phyloP scores from a whole-genome alignment of 2,329 filamentous ascomycete genomes.

The Didymella segeticola region DNA sequence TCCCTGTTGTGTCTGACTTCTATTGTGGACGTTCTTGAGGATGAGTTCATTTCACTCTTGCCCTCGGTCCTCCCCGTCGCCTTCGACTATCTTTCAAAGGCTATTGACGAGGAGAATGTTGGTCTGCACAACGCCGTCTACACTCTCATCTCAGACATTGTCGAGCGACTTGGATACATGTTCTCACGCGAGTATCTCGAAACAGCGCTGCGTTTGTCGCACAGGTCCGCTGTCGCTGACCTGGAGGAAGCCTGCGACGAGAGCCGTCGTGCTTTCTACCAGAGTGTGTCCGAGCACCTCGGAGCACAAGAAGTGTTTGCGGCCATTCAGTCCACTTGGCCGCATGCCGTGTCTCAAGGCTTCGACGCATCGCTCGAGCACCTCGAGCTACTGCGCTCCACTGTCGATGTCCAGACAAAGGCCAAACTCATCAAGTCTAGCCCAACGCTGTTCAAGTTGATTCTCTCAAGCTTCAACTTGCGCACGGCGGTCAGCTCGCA shows the following conservation, averaged over 20 bases:
- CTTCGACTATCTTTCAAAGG: conserved; percentile 72
- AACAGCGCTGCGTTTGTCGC: conserved; percentile 74
- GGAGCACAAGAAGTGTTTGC: conserved; percentile 78
- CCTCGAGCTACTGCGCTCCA: conserved; percentile 71
- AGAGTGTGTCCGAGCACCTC: conserved; percentile 77
- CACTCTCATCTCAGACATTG: conserved; percentile 77
- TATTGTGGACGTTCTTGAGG: conserved; percentile 84
- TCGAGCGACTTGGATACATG: conserved; percentile 89
- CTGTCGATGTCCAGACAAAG: conserved; percentile 81
- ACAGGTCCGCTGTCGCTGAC: conserved; percentile 69
- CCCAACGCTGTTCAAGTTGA: conserved; percentile 67
- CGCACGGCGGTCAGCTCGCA: conserved; percentile 55
- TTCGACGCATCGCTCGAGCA: conserved; percentile 67
- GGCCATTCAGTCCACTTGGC: conserved; percentile 76
- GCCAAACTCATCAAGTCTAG: conserved; percentile 78
- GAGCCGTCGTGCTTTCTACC: conserved; percentile 72
- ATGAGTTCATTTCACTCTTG: conserved; percentile 83
- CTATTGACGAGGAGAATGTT: conserved; percentile 61
- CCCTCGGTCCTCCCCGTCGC: conserved; percentile 76
- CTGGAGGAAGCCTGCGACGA: conserved; percentile 69
- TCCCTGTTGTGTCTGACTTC: conserved; percentile 90
- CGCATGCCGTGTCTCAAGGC: conserved; percentile 66
- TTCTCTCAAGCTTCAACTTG: conserved; percentile 68
- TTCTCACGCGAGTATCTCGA: conserved; percentile 77
- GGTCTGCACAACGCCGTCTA: conserved; percentile 83